Base-by-base conservation (phyloP, 768 basidiomycete species). In the Mycena polygramma region DNA sequence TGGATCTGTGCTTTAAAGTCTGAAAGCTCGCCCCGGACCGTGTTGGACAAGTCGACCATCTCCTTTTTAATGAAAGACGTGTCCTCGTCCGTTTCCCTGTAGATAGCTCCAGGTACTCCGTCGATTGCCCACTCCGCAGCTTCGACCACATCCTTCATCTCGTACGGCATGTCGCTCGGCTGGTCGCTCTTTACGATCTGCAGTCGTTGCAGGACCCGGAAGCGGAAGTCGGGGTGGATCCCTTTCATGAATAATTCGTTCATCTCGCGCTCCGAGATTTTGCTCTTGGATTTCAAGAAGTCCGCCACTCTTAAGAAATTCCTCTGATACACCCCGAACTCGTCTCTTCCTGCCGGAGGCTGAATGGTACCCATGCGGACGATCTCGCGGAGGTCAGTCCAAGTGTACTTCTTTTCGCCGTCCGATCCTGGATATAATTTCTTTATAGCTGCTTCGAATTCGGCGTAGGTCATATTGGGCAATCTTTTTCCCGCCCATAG, bases 111-210 rank as follows among this genome's bases (percentile, higher is more conserved):
- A 3, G 54, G 54, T 4, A 19, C n/a, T n/a, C 54, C 57, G 39
- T 58, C 24, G n/a, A 58, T 58, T 7, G 22, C 57, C 57, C 57
- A 58, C 43, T 58, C 57, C 10, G 41, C 57, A 6, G 57, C 57
- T 22, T 41, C 13, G 11, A 41, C 43, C 3, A 58, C 24, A 14
- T 45, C 41, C 2, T 7, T 20, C n/a, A 58, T 58, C 2, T 8
- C 9, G 15, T 41, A 58, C 24, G 39, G 57, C 13, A 24, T 36
- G 41, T 58, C 41, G 22, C 57, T 58, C 1, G 57, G 39, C 15
- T 58, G 57, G 7, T 22, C 22, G 6, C 10, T 2, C 22, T 5
- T 22, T 6, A 43, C 24, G 6, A 58, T 45, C 22, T 58, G 57
- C 10, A 58, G 22, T 9, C 57, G 39, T 11, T 26, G n/a, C 20